Conservation (phyloP, 495 filamentous ascomycete species). For the Pseudevernia furfuracea region DNA sequence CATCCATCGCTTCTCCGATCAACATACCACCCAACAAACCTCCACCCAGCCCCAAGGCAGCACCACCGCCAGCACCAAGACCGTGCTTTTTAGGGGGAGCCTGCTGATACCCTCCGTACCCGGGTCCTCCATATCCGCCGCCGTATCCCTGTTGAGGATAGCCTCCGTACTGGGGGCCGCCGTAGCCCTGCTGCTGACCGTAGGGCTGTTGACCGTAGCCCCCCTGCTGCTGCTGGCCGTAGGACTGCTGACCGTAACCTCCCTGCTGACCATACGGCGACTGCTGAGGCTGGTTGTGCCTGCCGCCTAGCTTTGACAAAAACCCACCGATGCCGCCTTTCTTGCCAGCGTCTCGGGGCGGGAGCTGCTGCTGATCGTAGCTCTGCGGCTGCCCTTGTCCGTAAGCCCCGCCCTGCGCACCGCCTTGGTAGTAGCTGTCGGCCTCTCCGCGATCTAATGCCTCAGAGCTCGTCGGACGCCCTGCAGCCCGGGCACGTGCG, state of each 20-base stretch:
- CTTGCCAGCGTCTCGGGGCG: conserved; percentile 17
- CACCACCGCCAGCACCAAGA: conserved; percentile 60
- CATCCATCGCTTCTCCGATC: conserved; percentile 57
- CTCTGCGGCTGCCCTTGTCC: conserved; percentile 25
- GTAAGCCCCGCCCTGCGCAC: conserved; percentile 19
- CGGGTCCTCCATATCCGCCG: conserved; percentile 28
- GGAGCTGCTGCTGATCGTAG: conserved; percentile 26
- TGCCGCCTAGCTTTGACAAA: conserved; percentile 45
- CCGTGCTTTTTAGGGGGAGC: conserved; percentile 31
- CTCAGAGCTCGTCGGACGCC: not conserved
- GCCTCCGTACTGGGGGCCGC: conserved; percentile 37
- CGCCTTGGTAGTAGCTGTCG: conserved; percentile 25
- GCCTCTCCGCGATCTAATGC: conserved; percentile 13
- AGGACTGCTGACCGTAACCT: conserved; percentile 22
- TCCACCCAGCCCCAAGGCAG: conserved; percentile 68
- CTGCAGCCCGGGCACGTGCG: conserved; percentile 38
- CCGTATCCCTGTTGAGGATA: conserved; percentile 23
- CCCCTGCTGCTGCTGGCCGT: conserved; percentile 21
- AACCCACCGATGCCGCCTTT: conserved; percentile 35
- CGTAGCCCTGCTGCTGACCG: conserved; percentile 35
- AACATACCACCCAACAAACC: conserved; percentile 66
- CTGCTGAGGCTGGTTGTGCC: conserved; percentile 22
- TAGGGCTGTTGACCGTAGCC: conserved; percentile 23
- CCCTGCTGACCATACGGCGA: conserved; percentile 21
- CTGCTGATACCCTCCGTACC: conserved; percentile 28